Conservation (phyloP, 1,284 basidiomycete genomes). For the Athelia psychrophila region DNA sequence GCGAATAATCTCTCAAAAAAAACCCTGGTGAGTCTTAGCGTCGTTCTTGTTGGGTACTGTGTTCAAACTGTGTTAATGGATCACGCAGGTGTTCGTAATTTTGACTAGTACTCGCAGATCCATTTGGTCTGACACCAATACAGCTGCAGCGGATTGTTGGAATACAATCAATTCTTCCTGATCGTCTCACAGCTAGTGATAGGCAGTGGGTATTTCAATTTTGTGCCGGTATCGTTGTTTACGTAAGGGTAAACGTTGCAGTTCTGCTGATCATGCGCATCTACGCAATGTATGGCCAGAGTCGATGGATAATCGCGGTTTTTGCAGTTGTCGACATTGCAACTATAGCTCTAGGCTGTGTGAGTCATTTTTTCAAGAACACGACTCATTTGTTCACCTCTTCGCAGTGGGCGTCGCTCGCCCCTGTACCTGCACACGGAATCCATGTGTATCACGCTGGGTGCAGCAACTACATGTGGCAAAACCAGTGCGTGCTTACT, state of each 20-base stretch:
- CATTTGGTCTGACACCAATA: neutral
- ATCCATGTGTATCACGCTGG: no score
- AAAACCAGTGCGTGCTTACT: no score
- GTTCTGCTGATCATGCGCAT: slow-evolving; percentile 8
- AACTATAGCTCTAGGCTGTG: neutral
- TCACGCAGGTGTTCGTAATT: neutral
- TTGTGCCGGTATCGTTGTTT: no score
- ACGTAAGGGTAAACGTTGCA: no score
- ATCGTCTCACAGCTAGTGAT: neutral
- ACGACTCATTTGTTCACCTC: no score
- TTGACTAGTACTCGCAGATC: neutral
- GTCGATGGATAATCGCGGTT: slow-evolving; percentile 5
- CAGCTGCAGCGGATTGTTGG: neutral
- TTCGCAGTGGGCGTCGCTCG: no score
- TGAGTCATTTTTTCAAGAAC: no score
- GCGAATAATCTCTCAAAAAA: neutral
- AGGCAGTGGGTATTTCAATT: neutral
- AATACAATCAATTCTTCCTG: neutral
- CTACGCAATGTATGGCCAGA: slow-evolving; percentile 9
- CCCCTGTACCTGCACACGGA: no score
- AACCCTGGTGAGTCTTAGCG: no score
- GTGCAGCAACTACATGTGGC: no score
- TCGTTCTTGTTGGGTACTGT: neutral
- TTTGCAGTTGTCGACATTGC: neutral
- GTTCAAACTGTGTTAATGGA: neutral